A percentile compares a stretch with the other conserved stretches of the same genome.
phyloP scores from a whole-genome alignment of 257 asterid genomes.

The Jaltomata sinuosa region DNA sequence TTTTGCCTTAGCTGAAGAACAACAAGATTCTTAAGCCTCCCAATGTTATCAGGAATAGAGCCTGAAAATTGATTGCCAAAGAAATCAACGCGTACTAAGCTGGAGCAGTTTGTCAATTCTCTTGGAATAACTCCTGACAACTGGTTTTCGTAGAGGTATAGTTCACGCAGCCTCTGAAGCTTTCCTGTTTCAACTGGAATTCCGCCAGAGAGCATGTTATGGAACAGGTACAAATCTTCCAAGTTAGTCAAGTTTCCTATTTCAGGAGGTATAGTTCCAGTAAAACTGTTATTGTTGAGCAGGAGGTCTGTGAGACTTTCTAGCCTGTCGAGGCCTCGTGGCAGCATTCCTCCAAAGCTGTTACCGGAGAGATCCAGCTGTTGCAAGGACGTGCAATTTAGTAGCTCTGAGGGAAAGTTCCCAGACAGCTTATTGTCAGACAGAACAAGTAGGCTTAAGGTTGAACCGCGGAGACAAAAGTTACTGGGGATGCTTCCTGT shows the following conservation, averaged over 20 bases:
- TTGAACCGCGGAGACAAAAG: conserved; percentile 41
- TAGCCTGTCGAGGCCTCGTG: conserved; percentile 38
- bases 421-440: conserved; percentile 50
- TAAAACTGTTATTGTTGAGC: conserved; percentile 74
- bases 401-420: conserved; percentile 42
- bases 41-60: conserved; percentile 58
- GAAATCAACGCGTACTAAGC: conserved; percentile 59
- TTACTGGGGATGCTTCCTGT: conserved; percentile 29
- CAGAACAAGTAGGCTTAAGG: conserved; percentile 34
- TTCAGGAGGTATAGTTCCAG: conserved; percentile 53
- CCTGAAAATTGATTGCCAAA: conserved; percentile 69
- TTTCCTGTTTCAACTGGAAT: conserved; percentile 69
- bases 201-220: conserved; percentile 55
- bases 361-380: conserved; percentile 74
- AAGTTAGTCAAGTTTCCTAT: conserved; percentile 64
- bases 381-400: conserved; percentile 54
- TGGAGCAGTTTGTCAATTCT: conserved; percentile 64
- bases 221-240: conserved; percentile 42
- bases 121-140: conserved; percentile 63
- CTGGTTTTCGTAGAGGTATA: conserved; percentile 73
- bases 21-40: conserved; percentile 61
- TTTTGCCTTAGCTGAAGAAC: conserved; percentile 67
- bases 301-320: conserved; percentile 64
- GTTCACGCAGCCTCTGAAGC: conserved; percentile 35
- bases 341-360: conserved; percentile 41